Conservation (phyloP, 495 filamentous ascomycete species). For the Xylaria sp. region DNA sequence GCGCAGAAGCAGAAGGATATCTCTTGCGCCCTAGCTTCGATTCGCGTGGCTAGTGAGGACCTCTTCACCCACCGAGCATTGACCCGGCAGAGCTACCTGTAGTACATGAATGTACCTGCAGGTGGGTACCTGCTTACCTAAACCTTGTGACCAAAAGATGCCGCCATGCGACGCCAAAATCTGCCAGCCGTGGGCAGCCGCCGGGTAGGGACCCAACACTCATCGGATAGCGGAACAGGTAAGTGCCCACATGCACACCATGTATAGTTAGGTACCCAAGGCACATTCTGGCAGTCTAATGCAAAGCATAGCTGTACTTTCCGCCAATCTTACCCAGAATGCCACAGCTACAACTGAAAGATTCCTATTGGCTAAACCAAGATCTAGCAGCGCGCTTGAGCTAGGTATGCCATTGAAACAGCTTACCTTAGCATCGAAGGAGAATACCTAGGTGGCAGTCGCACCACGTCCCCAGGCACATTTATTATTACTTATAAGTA, state of each 20-base stretch:
- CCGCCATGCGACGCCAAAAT: not conserved
- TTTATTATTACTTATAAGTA: too few species aligned
- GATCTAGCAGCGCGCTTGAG: not conserved
- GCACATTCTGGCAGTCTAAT: too few species aligned
- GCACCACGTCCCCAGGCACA: too few species aligned
- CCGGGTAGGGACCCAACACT: too few species aligned
- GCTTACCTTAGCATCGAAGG: not conserved
- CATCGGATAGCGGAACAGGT: not conserved
- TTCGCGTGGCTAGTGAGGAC: conserved; percentile 5
- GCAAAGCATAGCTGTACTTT: not conserved
- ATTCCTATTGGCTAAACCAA: not conserved
- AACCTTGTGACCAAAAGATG: not conserved
- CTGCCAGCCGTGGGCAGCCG: not conserved
- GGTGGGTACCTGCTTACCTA: not conserved
- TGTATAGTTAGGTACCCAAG: too few species aligned
- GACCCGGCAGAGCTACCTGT: not conserved
- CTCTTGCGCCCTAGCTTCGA: not conserved
- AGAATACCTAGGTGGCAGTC: not conserved
- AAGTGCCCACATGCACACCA: not conserved
- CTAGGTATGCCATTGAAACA: not conserved
- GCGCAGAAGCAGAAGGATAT: not conserved
- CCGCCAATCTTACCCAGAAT: not conserved
- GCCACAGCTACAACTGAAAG: not conserved
- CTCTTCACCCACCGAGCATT: not conserved
- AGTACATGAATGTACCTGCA: too few species aligned